Evolutionary conservation across 2,329 filamentous ascomycete genomes (phyloP).

Genomic region (Xenoacremonium recifei): DNA sequence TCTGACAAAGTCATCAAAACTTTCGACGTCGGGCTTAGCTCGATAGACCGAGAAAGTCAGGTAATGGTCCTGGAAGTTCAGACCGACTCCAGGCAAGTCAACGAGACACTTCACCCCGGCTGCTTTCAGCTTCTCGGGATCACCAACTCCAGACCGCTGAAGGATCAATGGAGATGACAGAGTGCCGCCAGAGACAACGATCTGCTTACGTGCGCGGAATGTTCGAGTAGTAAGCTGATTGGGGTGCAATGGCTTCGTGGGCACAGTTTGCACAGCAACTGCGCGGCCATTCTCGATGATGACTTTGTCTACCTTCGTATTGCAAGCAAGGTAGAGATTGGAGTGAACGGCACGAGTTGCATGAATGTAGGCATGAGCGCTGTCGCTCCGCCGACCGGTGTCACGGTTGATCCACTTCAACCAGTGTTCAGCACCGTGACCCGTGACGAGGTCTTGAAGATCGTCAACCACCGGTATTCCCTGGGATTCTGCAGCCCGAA

Average conservation of each 20-base stretch:
- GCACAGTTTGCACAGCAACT: constrained; percentile 68
- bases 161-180: constrained; percentile 73
- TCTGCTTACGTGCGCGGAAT: constrained; percentile 70
- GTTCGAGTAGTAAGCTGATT: constrained; percentile 49
- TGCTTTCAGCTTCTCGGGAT: constrained; percentile 68
- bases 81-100: constrained; percentile 69
- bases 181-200: constrained; percentile 71
- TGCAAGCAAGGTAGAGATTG: constrained; percentile 71
- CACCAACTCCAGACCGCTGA: constrained; percentile 70
- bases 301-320: constrained; percentile 76
- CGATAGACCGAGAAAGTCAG: constrained; percentile 69
- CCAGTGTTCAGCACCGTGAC: constrained; percentile 76
- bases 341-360: constrained; percentile 67
- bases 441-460: constrained; percentile 68
- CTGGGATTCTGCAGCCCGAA: constrained; percentile 69
- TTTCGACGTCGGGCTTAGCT: constrained; percentile 73
- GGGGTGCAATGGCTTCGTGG: constrained; percentile 65
- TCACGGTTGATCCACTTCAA: constrained; percentile 81
- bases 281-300: constrained; percentile 71
- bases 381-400: constrained; percentile 63
- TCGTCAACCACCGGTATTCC: constrained; percentile 74
- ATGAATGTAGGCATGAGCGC: constrained; percentile 76
- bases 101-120: constrained; percentile 68
- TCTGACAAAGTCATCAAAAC: constrained; percentile 77
- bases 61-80: constrained; percentile 78